These are phyloP conservation scores for Diaporthe citriasiana DNA, from an alignment of 2,329 filamentous ascomycete genomes.

Conservation along the genomic window DNA sequence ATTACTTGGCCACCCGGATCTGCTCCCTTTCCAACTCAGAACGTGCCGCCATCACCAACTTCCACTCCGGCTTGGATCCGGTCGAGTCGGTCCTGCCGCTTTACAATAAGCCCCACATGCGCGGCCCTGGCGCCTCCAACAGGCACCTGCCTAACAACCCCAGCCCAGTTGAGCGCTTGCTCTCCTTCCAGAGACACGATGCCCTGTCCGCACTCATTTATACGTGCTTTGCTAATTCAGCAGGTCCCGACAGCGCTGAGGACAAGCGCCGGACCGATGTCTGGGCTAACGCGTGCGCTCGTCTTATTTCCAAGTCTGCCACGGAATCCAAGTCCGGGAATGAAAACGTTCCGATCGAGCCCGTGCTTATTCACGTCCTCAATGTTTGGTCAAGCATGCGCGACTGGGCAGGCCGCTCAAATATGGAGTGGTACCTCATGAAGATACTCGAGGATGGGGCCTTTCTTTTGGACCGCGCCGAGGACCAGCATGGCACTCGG, in stretches of 20 bases:
- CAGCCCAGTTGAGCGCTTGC: constrained; percentile 82
- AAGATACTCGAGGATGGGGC: constrained; percentile 93
- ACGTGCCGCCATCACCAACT: constrained; percentile 81
- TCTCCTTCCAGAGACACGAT: constrained; percentile 91
- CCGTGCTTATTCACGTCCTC: constrained; percentile 85
- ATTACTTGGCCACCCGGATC: constrained; percentile 88
- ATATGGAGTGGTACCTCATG: constrained; percentile 95
- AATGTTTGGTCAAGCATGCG: constrained; percentile 90
- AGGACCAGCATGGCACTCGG: constrained; percentile 80
- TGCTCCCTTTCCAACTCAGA: constrained; percentile 82
- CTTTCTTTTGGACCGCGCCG: constrained; percentile 88
- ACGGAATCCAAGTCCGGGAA: constrained; percentile 79
- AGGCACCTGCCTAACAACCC: constrained; percentile 53
- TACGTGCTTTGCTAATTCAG: constrained; percentile 89
- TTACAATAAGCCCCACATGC: constrained; percentile 66
- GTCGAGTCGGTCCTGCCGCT: constrained; percentile 87
- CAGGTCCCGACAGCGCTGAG: constrained; percentile 85
- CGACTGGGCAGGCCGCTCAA: constrained; percentile 90
- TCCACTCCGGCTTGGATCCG: constrained; percentile 83
- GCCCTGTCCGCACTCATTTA: constrained; percentile 87
- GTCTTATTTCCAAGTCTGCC: constrained; percentile 83
- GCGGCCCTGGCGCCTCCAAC: constrained; percentile 52
- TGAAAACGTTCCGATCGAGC: constrained; percentile 64
- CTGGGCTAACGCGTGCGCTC: constrained; percentile 90
- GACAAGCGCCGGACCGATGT: constrained; percentile 84